Evolutionary conservation across 441 rosid genomes (phyloP), one percentile per base, ranked within the genome.

Genomic region (Capsella rubella): DNA sequence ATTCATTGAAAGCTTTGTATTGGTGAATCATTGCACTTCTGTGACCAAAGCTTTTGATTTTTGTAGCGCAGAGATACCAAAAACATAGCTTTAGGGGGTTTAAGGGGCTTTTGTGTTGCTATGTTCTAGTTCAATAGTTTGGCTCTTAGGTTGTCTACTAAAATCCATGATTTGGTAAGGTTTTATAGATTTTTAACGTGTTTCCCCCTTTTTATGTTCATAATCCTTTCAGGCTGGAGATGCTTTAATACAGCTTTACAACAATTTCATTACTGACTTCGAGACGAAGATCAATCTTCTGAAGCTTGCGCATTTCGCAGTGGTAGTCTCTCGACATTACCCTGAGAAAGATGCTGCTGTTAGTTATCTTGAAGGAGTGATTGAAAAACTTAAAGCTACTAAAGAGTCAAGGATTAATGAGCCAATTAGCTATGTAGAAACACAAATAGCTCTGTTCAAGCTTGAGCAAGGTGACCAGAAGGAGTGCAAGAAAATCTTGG

Each of bases 231-330:
- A 95, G 99, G 92, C 81, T 51, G 99, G 97, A 42, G 99, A 95
- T 88, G 84, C 89, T 71, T 78, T 95, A 73, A 95, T 92, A 57
- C 95, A 95, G 82, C 74, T 95, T 16, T 92, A 95, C 83, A 88
- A 92, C 53, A 89, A 91, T 76, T 95, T 95, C 78, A 88, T 95
- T 63, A 83, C 95, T 0, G 99, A 95, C 75, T 95, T 95, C 42
- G 99, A 94, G 92, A 92, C 95, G 32, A 94, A 84, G 86, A 92
- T 94, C 75, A 94, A 94, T 81, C 97, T 87, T 69, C 90, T 94
- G 71, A 94, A 94, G 91, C 97, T 94, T 73, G 93, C 99, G 0
- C 99, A 92, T 63, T 91, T 95, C 51, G 90, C 98, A 50, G 97
- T 90, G 58, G 83, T 92, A 21, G 96, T 95, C 70, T 92, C 99